Evolutionary conservation across 345 rosid genomes (phyloP).

Genomic region (Aurinia saxatilis): DNA sequence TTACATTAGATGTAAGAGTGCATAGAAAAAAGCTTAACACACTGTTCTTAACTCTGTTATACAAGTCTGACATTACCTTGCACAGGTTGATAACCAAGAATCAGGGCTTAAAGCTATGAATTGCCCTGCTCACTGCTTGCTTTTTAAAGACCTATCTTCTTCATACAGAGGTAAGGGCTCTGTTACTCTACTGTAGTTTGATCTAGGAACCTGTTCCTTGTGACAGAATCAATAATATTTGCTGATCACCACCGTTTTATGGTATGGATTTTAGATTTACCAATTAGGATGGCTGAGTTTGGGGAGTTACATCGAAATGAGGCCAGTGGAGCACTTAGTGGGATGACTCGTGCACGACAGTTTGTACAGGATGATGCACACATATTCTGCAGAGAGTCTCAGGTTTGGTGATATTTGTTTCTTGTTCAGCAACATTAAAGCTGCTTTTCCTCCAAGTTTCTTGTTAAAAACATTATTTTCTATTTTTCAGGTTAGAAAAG

Average conservation of each 20-base stretch:
- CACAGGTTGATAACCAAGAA: slow-evolving; percentile 5
- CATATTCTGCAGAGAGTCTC: slow-evolving; percentile 79
- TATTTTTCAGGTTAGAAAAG: slow-evolving; percentile 54
- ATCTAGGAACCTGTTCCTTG: background rate
- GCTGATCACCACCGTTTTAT: background rate
- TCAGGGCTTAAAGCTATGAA: slow-evolving; percentile 32
- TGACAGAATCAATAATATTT: background rate
- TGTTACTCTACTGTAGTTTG: background rate
- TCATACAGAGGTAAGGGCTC: slow-evolving; percentile 63
- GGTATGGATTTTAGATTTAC: slow-evolving; percentile 47
- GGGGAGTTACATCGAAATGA: slow-evolving; percentile 86
- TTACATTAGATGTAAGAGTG: slow-evolving; percentile 71
- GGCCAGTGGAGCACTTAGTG: slow-evolving; percentile 83
- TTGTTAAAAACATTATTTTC: slow-evolving; percentile 1
- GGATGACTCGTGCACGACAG: slow-evolving; percentile 74
- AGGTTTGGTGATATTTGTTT: slow-evolving; percentile 42
- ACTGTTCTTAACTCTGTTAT: too few relatives aligned
- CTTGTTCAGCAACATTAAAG: background rate
- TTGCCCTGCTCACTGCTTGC: slow-evolving; percentile 95
- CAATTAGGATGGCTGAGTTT: slow-evolving; percentile 77
- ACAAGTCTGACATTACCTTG: slow-evolving; percentile 7
- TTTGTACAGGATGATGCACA: slow-evolving; percentile 92
- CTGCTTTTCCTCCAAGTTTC: background rate
- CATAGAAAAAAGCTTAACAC: too few relatives aligned
- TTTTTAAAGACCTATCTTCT: slow-evolving; percentile 80